Base-by-base conservation (phyloP, 176 grass and related monocot genomes). In the Zoysia pacifica region DNA sequence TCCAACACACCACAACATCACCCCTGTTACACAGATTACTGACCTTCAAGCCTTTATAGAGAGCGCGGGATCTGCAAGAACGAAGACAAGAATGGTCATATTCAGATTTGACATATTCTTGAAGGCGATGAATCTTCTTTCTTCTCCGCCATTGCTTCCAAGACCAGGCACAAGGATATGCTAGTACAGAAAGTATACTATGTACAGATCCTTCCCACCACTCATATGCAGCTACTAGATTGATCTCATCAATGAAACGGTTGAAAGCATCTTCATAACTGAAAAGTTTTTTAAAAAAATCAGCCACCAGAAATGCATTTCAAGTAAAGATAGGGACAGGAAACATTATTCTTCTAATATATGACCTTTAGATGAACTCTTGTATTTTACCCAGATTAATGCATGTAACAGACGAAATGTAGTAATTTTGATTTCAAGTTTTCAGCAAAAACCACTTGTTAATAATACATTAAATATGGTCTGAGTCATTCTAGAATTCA, bases 1-100 rank as follows among this genome's bases (percentile, higher is more conserved):
- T 58, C 9, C 6, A 19, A 58, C 1, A 58, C 18, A 58, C 16
- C 55, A 2, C 52, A 55, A 55, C 4, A n/a, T n/a, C 52, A 12
- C 52, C 7, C 16, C 16, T 58, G 18, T n/a, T 19, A 58, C 18
- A 9, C 55, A 19, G 18, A 58, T 19, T 81, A 87, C 82, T 82
- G 72, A 98, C 96, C 96, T 98, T 98, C 88, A 98, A 93, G 58
- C 96, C 96, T 93, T 98, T 98, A 91, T 98, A 98, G 58, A 98
- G 96, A 79, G 96, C 96, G 58, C 96, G 85, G 65, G 96, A 98
- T 83, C 96, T 91, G 92, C 96, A 98, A 43, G 92, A 94, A 39
- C 90, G 90, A 37, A 98, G 88, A 88, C 96, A 98, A 73, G 96
- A 98, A 84, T 98, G 92, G 46, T 98, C 96, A 7, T 98, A 98